Base-by-base conservation (phyloP, 768 basidiomycete genomes). In the Podaxis sp. region DNA sequence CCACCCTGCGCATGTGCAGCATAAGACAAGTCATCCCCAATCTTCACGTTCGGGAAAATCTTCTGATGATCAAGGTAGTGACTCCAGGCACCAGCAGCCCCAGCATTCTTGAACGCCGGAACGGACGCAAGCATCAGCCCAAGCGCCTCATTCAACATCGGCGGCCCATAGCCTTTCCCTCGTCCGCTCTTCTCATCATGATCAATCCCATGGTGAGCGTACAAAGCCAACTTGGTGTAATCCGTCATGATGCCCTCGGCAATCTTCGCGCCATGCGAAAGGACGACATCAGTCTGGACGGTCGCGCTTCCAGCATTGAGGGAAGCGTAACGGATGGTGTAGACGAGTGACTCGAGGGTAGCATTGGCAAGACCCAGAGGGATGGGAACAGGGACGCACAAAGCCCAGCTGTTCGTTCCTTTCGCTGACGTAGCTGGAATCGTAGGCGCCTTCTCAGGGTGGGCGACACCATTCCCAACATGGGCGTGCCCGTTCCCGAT, bases 61-160 rank as follows among this genome's bases (percentile, higher is more conserved):
- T 53, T 60, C 25, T 60, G 59, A 33, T 60, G 59, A 33, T 60
- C 59, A 1, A 60, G 38, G 46, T 60, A 60, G 53, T 60, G 59
- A 17, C 59, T 60, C 59, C 59, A 60, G 13, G 43, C 51, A 8
- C 59, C 27, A 27, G n/a, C 24, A 19, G 11, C 27, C 9, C 51
- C 50, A 12, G 25, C 59, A 53, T 43, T 43, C 49, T 60, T 60
- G 52, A 60, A 60, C 2, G 59, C 59, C 12, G 59, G 59, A 25
- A 52, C 37, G n/a, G 51, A 53, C 2, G 59, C 59, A n/a, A 60
- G 52, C 17, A n/a, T 22, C 51, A 60, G 33, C 5, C 59, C 59
- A 25, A 53, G 41, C 25, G 59, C 59, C 27, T 60, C 59, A 15
- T 60, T 60, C 50, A 60, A 60, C 59, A 60, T 60, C 4, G 59